Evolutionary conservation across 179 eudicot species (phyloP).

Genomic region (Beta corolliflora): DNA sequence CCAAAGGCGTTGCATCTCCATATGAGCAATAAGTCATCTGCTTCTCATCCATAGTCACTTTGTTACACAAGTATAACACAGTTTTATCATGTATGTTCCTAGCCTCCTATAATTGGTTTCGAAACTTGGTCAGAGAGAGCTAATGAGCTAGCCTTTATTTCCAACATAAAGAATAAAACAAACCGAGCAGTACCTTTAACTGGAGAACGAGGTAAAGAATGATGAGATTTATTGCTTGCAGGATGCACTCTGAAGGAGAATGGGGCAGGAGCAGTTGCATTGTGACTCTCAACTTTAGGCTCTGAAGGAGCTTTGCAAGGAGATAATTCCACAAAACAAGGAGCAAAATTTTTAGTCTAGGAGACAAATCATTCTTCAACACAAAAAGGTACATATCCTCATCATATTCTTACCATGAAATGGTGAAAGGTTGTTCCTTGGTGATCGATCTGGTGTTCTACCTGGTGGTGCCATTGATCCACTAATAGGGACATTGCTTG

Average conservation of each 20-base stretch:
- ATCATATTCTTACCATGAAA: slow-evolving; percentile 22
- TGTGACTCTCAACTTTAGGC: slow-evolving; percentile 33
- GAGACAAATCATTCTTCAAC: background rate
- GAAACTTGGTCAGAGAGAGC: background rate
- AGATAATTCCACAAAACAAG: slow-evolving; percentile 19
- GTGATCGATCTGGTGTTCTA: slow-evolving; percentile 35
- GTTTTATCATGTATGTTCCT: background rate
- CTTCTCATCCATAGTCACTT: background rate
- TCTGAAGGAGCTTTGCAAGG: slow-evolving; percentile 46
- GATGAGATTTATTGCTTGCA: slow-evolving; percentile 19
- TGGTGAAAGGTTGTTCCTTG: slow-evolving; percentile 39
- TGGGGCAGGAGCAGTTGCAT: slow-evolving; percentile 47
- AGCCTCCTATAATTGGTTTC: background rate
- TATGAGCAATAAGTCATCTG: background rate
- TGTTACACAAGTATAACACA: background rate
- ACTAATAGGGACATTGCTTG: slow-evolving; percentile 21
- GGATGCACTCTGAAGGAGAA: slow-evolving; percentile 22
- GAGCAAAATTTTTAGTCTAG: slow-evolving; percentile 1
- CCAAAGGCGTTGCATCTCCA: background rate
- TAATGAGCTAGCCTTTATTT: background rate
- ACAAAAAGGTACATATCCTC: slow-evolving; percentile 5
- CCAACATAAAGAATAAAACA: background rate
- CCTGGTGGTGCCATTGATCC: slow-evolving; percentile 38
- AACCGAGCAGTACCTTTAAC: slow-evolving; percentile 15
- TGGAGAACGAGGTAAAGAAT: slow-evolving; percentile 24